A percentile compares a stretch with the other conserved stretches of the same genome.
Evolutionary conservation across 257 asterid genomes (phyloP).

Genomic region (Penstemon barbatus): DNA sequence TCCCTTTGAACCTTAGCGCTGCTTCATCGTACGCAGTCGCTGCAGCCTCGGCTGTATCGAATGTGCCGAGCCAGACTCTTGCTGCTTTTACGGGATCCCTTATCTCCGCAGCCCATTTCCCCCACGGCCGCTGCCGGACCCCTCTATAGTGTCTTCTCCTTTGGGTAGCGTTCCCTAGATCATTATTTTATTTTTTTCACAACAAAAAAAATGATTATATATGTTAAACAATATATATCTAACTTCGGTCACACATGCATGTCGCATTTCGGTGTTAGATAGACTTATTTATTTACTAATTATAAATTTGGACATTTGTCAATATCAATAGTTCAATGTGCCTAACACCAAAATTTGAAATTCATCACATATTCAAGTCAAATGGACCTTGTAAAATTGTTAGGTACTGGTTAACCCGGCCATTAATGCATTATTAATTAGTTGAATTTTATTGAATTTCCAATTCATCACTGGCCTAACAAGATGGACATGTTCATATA

Average conservation of each 20-base stretch:
- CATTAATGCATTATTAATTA: too few relatives aligned
- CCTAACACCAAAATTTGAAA: background rate
- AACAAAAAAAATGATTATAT: background rate
- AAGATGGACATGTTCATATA: too few relatives aligned
- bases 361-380: background rate
- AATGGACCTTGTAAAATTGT: background rate
- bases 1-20: constrained; percentile 79
- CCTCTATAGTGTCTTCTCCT: constrained; percentile 76
- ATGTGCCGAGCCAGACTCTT: constrained; percentile 83
- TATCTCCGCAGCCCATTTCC: constrained; percentile 89
- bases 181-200: background rate
- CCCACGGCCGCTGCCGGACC: constrained; percentile 89
- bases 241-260: background rate
- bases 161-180: constrained; percentile 31
- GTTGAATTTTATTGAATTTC: too few relatives aligned
- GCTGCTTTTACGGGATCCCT: constrained; percentile 86
- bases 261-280: background rate
- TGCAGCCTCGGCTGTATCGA: constrained; percentile 75
- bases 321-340: background rate
- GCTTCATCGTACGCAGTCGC: constrained; percentile 85
- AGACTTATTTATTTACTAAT: background rate
- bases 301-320: background rate
- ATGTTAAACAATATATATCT: background rate
- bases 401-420: background rate
- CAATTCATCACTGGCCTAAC: too few relatives aligned